A percentile compares a stretch with the other conserved stretches of the same genome.
These are phyloP conservation scores for Penicillium nordicum DNA, from an alignment of 2,329 filamentous ascomycete species.

Conservation along the genomic window DNA sequence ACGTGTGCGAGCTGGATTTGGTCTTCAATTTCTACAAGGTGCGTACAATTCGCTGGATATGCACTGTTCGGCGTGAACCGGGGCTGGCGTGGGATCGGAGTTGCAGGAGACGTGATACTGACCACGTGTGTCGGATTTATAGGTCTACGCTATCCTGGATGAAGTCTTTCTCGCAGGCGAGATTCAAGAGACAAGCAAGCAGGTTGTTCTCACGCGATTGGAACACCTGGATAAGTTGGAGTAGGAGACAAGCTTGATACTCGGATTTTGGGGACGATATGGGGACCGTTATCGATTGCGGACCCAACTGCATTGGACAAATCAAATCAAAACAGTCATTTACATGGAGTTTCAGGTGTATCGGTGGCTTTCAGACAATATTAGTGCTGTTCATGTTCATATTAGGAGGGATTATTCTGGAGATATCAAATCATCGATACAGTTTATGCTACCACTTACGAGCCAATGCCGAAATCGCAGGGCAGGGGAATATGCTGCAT, in stretches of 20 bases:
- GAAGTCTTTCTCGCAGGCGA: constrained; percentile 97
- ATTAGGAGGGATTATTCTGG: constrained; percentile 6
- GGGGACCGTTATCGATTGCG: neutral
- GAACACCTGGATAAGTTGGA: constrained; percentile 97
- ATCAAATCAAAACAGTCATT: constrained; percentile 19
- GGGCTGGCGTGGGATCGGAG: constrained; percentile 1
- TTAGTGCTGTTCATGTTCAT: constrained; percentile 7
- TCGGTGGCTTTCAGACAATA: constrained; percentile 1
- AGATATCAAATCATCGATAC: constrained; percentile 6
- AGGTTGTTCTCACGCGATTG: constrained; percentile 88
- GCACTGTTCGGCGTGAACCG: neutral
- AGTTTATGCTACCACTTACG: constrained; percentile 14
- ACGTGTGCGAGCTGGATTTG: constrained; percentile 96
- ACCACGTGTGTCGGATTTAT: constrained; percentile 3
- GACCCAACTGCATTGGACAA: constrained; percentile 4
- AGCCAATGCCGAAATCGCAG: constrained; percentile 18
- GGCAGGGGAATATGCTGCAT: neutral
- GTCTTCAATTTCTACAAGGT: constrained; percentile 71
- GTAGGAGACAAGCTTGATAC: constrained; percentile 41
- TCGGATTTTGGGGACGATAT: neutral
- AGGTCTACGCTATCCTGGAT: constrained; percentile 96
- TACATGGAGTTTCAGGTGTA: constrained; percentile 20
- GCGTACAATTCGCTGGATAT: constrained; percentile 17
- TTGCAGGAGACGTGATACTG: constrained; percentile 3
- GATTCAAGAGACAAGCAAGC: constrained; percentile 98